Evolutionary conservation across 2,329 filamentous ascomycete genomes (phyloP), one percentile per base, ranked within the genome.

Genomic region (Pestalotiopsis fici): DNA sequence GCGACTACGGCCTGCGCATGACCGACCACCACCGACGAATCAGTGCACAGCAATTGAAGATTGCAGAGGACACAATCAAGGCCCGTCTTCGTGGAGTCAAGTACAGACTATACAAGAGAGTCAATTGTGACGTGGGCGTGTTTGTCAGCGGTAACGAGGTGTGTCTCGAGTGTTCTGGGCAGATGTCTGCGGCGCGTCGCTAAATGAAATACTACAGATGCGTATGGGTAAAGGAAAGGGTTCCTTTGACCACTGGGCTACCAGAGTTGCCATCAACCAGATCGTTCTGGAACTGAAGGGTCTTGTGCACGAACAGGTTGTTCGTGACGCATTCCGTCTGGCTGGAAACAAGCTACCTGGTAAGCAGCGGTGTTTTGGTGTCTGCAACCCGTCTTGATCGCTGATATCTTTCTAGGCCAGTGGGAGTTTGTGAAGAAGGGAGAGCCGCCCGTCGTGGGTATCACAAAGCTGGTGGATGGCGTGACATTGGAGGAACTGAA

Each of bases 141-240:
- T 99, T 96, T 80, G 91, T 94, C 67, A 96, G 92, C 79, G 96
- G 96, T 67, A 99, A 98, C 76, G 96, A 99, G 83, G 90, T 31
- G 23, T 3, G 31, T 39, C 18, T 21, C 6, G 4, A 31, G 12
- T 35, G 15, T 37, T 7, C 12, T 18, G n/a, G 2, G 4, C 27
- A 37, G 21, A 11, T 60, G 57, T 37, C 12, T 3, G 31, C n/a
- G 57, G 12, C 23, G 6, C 43, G 21, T 54, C 23, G 31, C 59
- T 47, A 62, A 23, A 35, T 43, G 56, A 27, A 59, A 54, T 6
- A 65, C 65, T 59, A 6, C 71, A 91, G 89, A 92, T 94, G 79
- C 92, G 96, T 88, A 99, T 99, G 97, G 96, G 96, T 79, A 99
- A 98, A 83, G 96, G 96, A 82, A 99, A 99, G 80, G 96, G 96